A percentile compares a stretch with the other conserved stretches of the same genome.
Conservation (phyloP, 2,329 filamentous ascomycete genomes). For the Fusarium sp. region DNA sequence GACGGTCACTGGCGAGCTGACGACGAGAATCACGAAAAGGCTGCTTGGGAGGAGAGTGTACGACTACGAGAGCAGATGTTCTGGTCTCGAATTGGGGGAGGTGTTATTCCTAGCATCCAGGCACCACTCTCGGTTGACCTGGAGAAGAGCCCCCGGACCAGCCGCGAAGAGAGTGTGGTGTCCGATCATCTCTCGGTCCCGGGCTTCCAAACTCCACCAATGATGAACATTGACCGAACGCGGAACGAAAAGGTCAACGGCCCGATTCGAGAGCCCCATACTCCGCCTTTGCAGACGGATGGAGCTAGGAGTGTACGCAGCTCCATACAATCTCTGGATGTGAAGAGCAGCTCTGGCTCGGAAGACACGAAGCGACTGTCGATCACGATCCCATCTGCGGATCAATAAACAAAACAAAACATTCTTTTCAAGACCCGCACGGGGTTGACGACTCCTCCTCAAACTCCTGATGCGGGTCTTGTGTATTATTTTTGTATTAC, state of each 20-base stretch:
- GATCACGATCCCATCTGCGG: slow-evolving; percentile 43
- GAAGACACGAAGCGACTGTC: slow-evolving; percentile 46
- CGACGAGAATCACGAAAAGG: slow-evolving; percentile 84
- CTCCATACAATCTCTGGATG: slow-evolving; percentile 45
- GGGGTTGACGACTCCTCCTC: background rate
- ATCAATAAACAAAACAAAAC: slow-evolving; percentile 20
- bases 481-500: slow-evolving; percentile 42
- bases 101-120: slow-evolving; percentile 77
- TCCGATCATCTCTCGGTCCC: slow-evolving; percentile 36
- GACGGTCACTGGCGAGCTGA: slow-evolving; percentile 92
- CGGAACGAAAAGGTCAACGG: slow-evolving; percentile 22
- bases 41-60: slow-evolving; percentile 95
- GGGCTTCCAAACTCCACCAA: slow-evolving; percentile 37
- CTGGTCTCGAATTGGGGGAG: slow-evolving; percentile 92
- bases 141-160: slow-evolving; percentile 51
- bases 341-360: slow-evolving; percentile 39
- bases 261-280: slow-evolving; percentile 43
- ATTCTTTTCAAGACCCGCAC: slow-evolving; percentile 4
- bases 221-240: slow-evolving; percentile 39
- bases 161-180: slow-evolving; percentile 46
- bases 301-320: slow-evolving; percentile 40
- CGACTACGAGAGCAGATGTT: slow-evolving; percentile 95
- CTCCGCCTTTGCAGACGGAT: slow-evolving; percentile 48
- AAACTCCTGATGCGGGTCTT: slow-evolving; percentile 10
- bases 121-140: slow-evolving; percentile 40